A percentile compares a stretch with the other conserved stretches of the same genome.
Conservation (phyloP, 257 asterid genomes). For the Gentiana macrophylla region DNA sequence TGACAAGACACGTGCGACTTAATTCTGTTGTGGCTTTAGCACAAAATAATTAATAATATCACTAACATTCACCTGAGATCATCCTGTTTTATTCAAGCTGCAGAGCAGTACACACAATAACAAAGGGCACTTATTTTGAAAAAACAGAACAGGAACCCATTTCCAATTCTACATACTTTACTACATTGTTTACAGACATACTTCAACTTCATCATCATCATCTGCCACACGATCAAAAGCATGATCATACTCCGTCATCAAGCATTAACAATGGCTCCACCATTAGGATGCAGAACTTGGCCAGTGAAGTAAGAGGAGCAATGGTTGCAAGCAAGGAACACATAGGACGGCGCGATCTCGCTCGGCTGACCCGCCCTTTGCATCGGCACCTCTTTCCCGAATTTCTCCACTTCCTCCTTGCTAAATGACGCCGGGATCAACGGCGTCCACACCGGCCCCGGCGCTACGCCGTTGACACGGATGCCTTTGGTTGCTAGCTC, state of each 20-base stretch:
- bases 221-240: not conserved
- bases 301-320: conserved; percentile 66
- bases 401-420: conserved; percentile 33
- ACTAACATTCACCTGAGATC: too few species aligned
- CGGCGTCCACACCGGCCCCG: conserved; percentile 76
- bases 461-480: conserved; percentile 75
- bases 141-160: too few species aligned
- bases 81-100: too few species aligned
- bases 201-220: not conserved
- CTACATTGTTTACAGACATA: too few species aligned
- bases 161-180: too few species aligned
- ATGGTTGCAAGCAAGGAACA: conserved; percentile 48
- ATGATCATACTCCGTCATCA: conserved; percentile 2
- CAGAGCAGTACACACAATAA: too few species aligned
- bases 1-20: too few species aligned
- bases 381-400: conserved; percentile 62
- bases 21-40: too few species aligned
- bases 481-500: conserved; percentile 41
- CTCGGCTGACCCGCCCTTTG: conserved; percentile 67
- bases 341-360: conserved; percentile 64
- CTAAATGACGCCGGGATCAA: conserved; percentile 53
- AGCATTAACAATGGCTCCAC: conserved; percentile 53
- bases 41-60: too few species aligned
- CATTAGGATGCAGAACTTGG: conserved; percentile 68
- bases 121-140: too few species aligned